Conservation (phyloP, 108 stramenopile species). For the Cyclostephanos tholiformis region DNA sequence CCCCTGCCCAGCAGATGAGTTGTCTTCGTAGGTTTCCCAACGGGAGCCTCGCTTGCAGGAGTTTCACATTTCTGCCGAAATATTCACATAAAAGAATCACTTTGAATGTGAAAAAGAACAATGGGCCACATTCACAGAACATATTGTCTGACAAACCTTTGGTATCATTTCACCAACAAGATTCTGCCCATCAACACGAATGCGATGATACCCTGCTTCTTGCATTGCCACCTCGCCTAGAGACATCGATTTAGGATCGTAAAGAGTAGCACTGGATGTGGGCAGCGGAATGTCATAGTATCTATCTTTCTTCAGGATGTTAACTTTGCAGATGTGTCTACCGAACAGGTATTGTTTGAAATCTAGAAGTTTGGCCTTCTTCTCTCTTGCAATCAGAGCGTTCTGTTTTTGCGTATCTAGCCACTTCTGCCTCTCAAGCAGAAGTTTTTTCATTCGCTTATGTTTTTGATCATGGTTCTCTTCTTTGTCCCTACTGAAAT, state of each 20-base stretch:
- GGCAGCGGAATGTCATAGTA: conserved; percentile 68
- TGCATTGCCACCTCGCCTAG: conserved; percentile 72
- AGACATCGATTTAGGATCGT: conserved; percentile 39
- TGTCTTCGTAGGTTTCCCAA: conserved; percentile 64
- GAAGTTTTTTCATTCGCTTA: conserved; percentile 20
- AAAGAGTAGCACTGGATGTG: conserved; percentile 65
- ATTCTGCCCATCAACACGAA: conserved; percentile 67
- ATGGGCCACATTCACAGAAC: background rate
- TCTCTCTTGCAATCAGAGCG: conserved; percentile 55
- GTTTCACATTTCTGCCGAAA: conserved; percentile 18
- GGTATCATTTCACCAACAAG: conserved; percentile 80
- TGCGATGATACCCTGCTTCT: conserved; percentile 72
- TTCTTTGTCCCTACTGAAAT: conserved; percentile 47
- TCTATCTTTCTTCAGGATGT: conserved; percentile 69
- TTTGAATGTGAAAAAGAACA: background rate
- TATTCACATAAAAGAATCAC: background rate
- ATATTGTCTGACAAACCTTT: conserved; percentile 21
- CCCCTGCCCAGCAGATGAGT: conserved; percentile 53
- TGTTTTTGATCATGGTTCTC: conserved; percentile 55
- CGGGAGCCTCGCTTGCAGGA: conserved; percentile 60
- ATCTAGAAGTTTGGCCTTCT: conserved; percentile 63
- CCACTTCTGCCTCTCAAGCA: conserved; percentile 28
- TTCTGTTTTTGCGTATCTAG: conserved; percentile 39
- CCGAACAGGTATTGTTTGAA: conserved; percentile 85
- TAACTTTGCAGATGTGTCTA: conserved; percentile 59